These are phyloP conservation scores for Scalesia atractyloides DNA, from an alignment of 129 eudicot species.

Conservation along the genomic window DNA sequence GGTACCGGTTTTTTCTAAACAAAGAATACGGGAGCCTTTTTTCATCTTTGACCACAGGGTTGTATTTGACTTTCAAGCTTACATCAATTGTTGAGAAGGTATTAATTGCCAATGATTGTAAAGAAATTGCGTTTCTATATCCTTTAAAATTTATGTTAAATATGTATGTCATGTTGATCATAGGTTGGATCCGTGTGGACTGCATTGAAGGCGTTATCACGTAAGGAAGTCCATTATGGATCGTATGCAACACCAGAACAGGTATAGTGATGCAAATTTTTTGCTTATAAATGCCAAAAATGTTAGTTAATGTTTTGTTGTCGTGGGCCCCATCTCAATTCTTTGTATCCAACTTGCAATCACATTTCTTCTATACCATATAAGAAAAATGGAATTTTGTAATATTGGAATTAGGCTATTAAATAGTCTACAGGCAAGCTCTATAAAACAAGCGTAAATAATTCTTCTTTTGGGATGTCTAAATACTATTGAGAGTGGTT, in stretches of 20 bases:
- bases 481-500: background rate
- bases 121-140: background rate
- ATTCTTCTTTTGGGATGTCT: conserved; percentile 1
- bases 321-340: background rate
- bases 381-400: background rate
- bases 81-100: conserved; percentile 74
- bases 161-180: background rate
- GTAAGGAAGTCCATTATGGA: conserved; percentile 71
- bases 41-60: conserved; percentile 65
- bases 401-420: background rate
- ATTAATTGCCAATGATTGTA: background rate
- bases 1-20: conserved; percentile 73
- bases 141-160: background rate
- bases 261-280: conserved; percentile 39
- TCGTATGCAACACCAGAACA: conserved; percentile 67
- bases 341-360: background rate
- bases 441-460: background rate
- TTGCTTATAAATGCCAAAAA: background rate
- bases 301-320: background rate
- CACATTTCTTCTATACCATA: background rate
- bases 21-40: conserved; percentile 77
- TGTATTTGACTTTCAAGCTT: conserved; percentile 71
- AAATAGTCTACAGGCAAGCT: background rate
- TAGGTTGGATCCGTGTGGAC: conserved; percentile 62
- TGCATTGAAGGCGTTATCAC: conserved; percentile 62